These are phyloP conservation scores for Leccinum subtestaceum DNA, from an alignment of 768 basidiomycete genomes.

Conservation along the genomic window DNA sequence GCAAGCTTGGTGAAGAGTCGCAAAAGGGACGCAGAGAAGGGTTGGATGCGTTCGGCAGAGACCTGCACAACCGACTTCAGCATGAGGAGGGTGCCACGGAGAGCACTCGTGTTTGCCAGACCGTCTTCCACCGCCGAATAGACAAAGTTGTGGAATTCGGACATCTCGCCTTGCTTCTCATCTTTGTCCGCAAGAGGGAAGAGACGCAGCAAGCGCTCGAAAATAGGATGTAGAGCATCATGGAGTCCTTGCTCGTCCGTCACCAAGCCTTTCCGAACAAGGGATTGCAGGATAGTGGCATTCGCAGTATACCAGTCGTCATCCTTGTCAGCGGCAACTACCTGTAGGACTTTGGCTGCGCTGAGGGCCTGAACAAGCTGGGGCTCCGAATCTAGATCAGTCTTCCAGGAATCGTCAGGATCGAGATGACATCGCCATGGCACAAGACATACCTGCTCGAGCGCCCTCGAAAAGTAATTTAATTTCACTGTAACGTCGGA, in stretches of 20 bases:
- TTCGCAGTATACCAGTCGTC: conserved; percentile 80
- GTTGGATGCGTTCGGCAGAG: conserved; percentile 79
- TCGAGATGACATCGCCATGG: neutral
- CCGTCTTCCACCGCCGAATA: conserved; percentile 75
- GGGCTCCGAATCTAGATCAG: conserved; percentile 66
- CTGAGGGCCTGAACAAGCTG: conserved; percentile 69
- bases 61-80: conserved; percentile 81
- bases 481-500: conserved; percentile 89
- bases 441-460: conserved; percentile 61
- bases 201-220: conserved; percentile 72
- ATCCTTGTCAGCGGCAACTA: conserved; percentile 78
- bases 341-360: conserved; percentile 84
- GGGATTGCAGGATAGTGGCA: conserved; percentile 67
- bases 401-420: conserved; percentile 41
- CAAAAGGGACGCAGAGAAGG: conserved; percentile 71
- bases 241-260: conserved; percentile 79
- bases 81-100: conserved; percentile 83
- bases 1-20: conserved; percentile 81
- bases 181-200: conserved; percentile 81
- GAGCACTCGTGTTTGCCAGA: conserved; percentile 63
- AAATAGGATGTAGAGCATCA: conserved; percentile 77
- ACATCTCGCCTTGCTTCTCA: conserved; percentile 63
- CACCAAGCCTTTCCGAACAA: conserved; percentile 83
- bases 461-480: conserved; percentile 80
- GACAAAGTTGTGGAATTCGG: conserved; percentile 77